Conservation (phyloP, 345 rosid genomes). For the Chamaenerion angustifolium region DNA sequence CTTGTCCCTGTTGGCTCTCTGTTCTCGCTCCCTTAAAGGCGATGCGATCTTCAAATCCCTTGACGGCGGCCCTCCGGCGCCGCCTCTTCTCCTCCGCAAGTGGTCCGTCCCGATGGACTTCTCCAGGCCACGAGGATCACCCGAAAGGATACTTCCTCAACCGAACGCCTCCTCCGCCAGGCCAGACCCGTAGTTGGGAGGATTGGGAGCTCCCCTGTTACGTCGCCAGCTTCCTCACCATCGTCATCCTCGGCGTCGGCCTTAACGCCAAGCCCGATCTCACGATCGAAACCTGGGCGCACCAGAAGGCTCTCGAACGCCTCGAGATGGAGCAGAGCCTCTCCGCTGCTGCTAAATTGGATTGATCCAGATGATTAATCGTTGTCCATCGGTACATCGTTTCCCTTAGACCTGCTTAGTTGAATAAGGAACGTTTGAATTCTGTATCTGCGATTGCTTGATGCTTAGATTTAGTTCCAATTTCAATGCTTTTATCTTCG, state of each 20-base stretch:
- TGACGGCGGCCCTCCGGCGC: slow-evolving; percentile 46
- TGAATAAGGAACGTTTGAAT: too few species aligned
- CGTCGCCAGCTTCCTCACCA: slow-evolving; percentile 85
- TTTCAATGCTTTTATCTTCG: too few species aligned
- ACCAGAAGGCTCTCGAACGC: slow-evolving; percentile 89
- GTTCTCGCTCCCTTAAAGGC: not conserved
- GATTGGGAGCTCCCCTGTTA: slow-evolving; percentile 99
- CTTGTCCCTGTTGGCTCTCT: too few species aligned
- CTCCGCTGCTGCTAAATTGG: not conserved
- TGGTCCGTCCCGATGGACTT: slow-evolving; percentile 66
- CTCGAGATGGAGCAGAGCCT: slow-evolving; percentile 49
- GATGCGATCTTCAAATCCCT: slow-evolving; percentile 8
- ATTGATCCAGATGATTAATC: not conserved
- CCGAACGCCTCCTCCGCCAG: slow-evolving; percentile 60
- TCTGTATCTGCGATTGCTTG: too few species aligned
- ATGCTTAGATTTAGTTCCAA: too few species aligned
- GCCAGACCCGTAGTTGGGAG: slow-evolving; percentile 87
- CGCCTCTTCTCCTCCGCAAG: slow-evolving; percentile 50
- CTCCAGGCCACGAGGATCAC: slow-evolving; percentile 81
- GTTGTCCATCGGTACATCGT: too few species aligned
- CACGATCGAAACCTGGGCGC: slow-evolving; percentile 98
- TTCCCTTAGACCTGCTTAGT: too few species aligned
- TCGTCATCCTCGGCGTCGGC: slow-evolving; percentile 94
- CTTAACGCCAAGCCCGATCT: slow-evolving; percentile 98
- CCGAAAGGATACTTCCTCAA: slow-evolving; percentile 88